Percentiles rank a stretch among this genome's conserved stretches.
These are phyloP conservation scores for Picocystis sp. DNA, from an alignment of 163 green algal genomes.

Conservation along the genomic window DNA sequence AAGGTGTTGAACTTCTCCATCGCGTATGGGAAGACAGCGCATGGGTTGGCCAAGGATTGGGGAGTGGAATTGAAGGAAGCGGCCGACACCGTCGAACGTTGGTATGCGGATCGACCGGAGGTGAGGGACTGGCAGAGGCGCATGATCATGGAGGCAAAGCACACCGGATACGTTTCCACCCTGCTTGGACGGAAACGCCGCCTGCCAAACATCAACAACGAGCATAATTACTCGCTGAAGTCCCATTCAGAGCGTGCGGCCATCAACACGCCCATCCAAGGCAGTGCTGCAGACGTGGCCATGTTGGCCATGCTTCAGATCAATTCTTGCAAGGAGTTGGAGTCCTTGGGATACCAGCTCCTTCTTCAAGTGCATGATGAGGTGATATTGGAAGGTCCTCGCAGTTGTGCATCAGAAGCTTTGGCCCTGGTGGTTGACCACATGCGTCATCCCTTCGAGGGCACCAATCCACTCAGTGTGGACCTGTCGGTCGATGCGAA, in stretches of 20 bases:
- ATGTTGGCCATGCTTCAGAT: constrained; percentile 84
- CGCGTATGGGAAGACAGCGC: constrained; percentile 93
- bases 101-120: constrained; percentile 64
- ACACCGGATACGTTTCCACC: constrained; percentile 33
- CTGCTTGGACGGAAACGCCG: constrained; percentile 70
- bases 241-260: constrained; percentile 64
- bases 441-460: constrained; percentile 73
- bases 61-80: constrained; percentile 64
- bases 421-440: constrained; percentile 47
- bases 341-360: constrained; percentile 32
- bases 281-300: constrained; percentile 62
- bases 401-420: constrained; percentile 44
- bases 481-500: constrained; percentile 79
- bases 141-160: constrained; percentile 21
- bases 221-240: constrained; percentile 6
- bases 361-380: constrained; percentile 86
- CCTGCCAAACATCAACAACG: constrained; percentile 42
- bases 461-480: constrained; percentile 54
- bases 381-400: constrained; percentile 91
- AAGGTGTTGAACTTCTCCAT: constrained; percentile 97
- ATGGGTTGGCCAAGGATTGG: constrained; percentile 82
- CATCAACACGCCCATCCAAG: constrained; percentile 98
- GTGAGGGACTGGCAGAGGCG: constrained; percentile 63
- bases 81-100: constrained; percentile 56
- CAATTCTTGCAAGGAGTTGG: constrained; percentile 26